Evolutionary conservation across 805 yeast species (phyloP), one percentile per base, ranked within the genome.

Genomic region (Metschnikowia vanudenii): DNA sequence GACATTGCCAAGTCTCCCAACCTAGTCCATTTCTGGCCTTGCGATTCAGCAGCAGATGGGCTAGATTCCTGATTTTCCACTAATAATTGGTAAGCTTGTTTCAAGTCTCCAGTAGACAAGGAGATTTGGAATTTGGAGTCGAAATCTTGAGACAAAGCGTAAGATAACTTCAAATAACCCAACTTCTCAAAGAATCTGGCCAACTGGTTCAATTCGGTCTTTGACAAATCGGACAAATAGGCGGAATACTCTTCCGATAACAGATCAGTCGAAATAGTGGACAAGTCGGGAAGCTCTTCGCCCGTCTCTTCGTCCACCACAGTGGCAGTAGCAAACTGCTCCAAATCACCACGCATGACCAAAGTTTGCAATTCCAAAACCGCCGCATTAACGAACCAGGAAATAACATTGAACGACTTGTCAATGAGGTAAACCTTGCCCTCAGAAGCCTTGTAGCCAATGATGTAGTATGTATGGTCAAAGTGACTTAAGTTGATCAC

Each of bases 321-420:
- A 7, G 54, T 56, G 36, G 58, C 54, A 9, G 64, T 55, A 14
- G 73, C 71, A 51, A 65, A 70, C 54, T 82, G 85, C 53, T 90
- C 96, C 56, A 91, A 70, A 62, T 95, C 98, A 41, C 97, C 97
- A 64, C 99, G 84, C 68, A 92, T 76, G 3, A 92, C 96, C 47
- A 91, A 81, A 1, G 99, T 94, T 74, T 94, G 98, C 71, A 90
- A 91, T 72, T 92, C 98, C 54, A 94, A 77, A 3, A 94, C 96
- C 9, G 90, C 80, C 30, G 92, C 70, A 30, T 96, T 88, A 42
- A 94, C 77, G 60, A 77, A 82, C 74, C 91, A 90, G 18, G 96
- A 81, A 35, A 85, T 73, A 40, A 94, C 84, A 54, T 86, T 85
- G 61, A 90, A 79, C 51, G 92, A 90, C 70, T 90, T 91, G 72